These are phyloP conservation scores for Chenopodium formosanum DNA, from an alignment of 148 eudicot genomes.

Conservation along the genomic window DNA sequence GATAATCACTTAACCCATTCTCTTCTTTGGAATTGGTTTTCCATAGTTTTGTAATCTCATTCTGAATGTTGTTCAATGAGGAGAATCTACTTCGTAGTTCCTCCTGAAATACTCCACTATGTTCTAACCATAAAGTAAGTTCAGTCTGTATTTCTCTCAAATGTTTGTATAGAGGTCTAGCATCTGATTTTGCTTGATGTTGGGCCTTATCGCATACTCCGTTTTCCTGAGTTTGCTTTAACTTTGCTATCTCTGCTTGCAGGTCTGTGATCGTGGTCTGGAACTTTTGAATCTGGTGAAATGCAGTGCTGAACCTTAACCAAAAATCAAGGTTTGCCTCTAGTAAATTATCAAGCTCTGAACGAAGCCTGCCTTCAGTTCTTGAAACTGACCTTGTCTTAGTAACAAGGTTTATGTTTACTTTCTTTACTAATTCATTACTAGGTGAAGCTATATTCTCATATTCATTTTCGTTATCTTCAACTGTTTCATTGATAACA, in stretches of 20 bases:
- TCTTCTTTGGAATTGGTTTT: conserved; percentile 30
- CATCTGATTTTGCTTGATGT: conserved; percentile 42
- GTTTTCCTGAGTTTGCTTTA: conserved; percentile 43
- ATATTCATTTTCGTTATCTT: conserved; percentile 2
- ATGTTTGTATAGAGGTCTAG: conserved; percentile 68
- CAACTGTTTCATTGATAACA: neutral
- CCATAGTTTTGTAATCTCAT: conserved; percentile 45
- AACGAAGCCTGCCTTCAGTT: conserved; percentile 52
- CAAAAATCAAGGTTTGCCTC: conserved; percentile 80
- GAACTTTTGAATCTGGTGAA: conserved; percentile 73
- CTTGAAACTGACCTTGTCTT: conserved; percentile 31
- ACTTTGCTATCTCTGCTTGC: conserved; percentile 43
- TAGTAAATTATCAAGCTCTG: conserved; percentile 53
- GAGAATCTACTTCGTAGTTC: conserved; percentile 58
- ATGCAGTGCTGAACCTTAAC: conserved; percentile 72
- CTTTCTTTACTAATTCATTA: conserved; percentile 20
- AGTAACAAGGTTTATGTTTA: conserved; percentile 22
- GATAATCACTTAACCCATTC: conserved; percentile 38
- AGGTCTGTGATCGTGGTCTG: conserved; percentile 58
- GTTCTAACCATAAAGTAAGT: conserved; percentile 67
- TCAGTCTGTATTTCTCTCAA: conserved; percentile 68
- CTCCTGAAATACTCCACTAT: conserved; percentile 56
- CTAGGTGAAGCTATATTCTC: neutral
- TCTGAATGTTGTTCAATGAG: conserved; percentile 54
- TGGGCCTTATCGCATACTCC: conserved; percentile 21